Evolutionary conservation across 2,329 filamentous ascomycete genomes (phyloP).

Genomic region (Metarhizium sp.): DNA sequence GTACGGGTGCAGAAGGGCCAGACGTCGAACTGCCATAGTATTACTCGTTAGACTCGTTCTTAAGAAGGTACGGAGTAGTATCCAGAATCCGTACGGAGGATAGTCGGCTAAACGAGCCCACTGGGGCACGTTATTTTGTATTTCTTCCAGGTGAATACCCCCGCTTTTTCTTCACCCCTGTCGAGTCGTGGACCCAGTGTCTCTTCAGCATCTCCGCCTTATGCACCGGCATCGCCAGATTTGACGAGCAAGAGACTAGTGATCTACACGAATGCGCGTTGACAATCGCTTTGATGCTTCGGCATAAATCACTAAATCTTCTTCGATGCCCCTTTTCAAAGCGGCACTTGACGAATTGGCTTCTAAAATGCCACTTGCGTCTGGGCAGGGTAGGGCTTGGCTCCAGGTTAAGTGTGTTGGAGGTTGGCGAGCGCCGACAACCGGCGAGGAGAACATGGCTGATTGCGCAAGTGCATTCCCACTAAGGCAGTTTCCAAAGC

Average conservation of each 20-base stretch:
- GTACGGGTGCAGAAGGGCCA: no score
- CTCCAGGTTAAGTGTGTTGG: not conserved
- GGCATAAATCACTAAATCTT: not conserved
- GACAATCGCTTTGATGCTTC: no score
- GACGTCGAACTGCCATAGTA: no score
- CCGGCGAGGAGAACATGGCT: not conserved
- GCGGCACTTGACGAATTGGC: not conserved
- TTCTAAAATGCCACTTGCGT: not conserved
- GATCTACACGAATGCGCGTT: no score
- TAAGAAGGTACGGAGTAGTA: no score
- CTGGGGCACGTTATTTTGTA: not conserved
- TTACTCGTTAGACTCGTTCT: no score
- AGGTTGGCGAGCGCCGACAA: conserved; percentile 1
- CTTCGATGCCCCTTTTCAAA: not conserved
- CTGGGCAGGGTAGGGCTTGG: not conserved
- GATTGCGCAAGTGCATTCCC: not conserved
- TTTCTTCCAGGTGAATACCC: not conserved
- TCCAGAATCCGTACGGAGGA: no score
- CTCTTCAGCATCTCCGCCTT: no score
- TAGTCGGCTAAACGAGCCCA: not conserved
- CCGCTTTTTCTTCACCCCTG: not conserved
- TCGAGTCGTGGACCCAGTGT: not conserved
- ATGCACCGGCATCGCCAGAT: no score
- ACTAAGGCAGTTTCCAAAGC: not conserved
- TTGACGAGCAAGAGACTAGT: no score